phyloP scores from a whole-genome alignment of 2,329 filamentous ascomycete genomes.

The Fusarium floridanum region DNA sequence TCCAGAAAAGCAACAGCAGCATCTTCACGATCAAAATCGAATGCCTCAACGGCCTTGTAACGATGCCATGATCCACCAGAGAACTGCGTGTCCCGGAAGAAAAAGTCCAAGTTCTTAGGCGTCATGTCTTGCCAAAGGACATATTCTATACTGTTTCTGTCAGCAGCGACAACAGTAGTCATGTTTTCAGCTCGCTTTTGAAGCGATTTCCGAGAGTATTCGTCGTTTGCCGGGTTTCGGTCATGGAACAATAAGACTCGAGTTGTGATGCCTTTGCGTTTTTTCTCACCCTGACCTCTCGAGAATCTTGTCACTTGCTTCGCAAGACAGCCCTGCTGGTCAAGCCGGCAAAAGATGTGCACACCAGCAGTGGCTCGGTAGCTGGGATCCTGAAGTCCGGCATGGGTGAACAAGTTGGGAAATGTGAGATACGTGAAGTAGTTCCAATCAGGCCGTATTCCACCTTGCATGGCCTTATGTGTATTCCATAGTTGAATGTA shows the following conservation, averaged over 20 bases:
- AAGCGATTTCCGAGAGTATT: neutral
- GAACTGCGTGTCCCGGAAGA: constrained; percentile 4
- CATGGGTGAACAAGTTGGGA: neutral
- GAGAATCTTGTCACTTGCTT: neutral
- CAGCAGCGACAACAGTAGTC: neutral
- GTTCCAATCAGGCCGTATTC: neutral
- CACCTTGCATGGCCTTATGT: neutral
- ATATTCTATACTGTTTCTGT: neutral
- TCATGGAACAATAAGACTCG: neutral
- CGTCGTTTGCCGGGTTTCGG: neutral
- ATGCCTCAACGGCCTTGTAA: constrained; percentile 4
- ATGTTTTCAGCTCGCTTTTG: neutral
- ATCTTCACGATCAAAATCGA: neutral
- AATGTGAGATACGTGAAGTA: constrained; percentile 4
- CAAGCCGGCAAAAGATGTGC: constrained; percentile 5
- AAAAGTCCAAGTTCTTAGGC: constrained; percentile 1
- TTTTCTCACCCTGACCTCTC: neutral
- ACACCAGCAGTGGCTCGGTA: constrained; percentile 7
- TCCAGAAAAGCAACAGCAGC: constrained; percentile 4
- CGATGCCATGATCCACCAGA: constrained; percentile 1
- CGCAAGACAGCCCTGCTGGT: neutral
- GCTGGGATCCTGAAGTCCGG: constrained; percentile 2
- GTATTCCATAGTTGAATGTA: neutral
- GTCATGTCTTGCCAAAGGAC: constrained; percentile 3
- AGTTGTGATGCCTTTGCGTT: neutral